Base-by-base conservation (phyloP, 1,284 basidiomycete genomes). In the Lignosus rhinocerotis region DNA sequence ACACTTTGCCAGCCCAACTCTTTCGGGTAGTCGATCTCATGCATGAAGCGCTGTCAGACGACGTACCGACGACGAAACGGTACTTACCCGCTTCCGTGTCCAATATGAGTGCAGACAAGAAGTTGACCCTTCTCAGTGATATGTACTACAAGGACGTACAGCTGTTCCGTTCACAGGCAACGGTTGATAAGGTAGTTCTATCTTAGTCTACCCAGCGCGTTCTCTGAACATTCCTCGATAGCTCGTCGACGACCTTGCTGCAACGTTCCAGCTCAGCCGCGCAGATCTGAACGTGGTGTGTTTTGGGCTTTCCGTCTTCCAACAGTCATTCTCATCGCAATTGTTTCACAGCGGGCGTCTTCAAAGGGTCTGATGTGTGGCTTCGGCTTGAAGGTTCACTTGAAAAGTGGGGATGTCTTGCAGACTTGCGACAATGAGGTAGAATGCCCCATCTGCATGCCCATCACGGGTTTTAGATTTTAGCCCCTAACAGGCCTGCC, bases 221-320 rank as follows among this genome's bases (percentile, higher is more conserved):
- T 7, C 11, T 11, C 17, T 38, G 11, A 41, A 21, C 9, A 21
- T 44, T 41, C 32, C 3, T 30, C 49, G 25, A 45, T 65, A 96
- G 94, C 78, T 96, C 16, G 85, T 96, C 17, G 94, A 96, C 66
- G 92, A 95, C 67, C 73, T 97, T 12, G 90, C 93, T 0, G 92
- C 92, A 0, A 93, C 93, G 0, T 82, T 94, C 31, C 78, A 81
- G 3, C 69, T 95, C 2, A 80, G 86, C 50, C 80, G 95, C 41
- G 82, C 83, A 6, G 88, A 93, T 67, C 78, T 97, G 55, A 87
- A 90, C 67, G 86, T 97, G 33, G 94, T 94, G 62, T 68, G 80
- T 56, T 14, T 16, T 10, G 11, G 14, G 11, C 21, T 45, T 19
- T 30, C 21, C 6, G 7, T 5, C 11, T 12, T 30, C 2, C 21